Base-by-base conservation (phyloP, 345 rosid genomes). In the Turritis glabra region DNA sequence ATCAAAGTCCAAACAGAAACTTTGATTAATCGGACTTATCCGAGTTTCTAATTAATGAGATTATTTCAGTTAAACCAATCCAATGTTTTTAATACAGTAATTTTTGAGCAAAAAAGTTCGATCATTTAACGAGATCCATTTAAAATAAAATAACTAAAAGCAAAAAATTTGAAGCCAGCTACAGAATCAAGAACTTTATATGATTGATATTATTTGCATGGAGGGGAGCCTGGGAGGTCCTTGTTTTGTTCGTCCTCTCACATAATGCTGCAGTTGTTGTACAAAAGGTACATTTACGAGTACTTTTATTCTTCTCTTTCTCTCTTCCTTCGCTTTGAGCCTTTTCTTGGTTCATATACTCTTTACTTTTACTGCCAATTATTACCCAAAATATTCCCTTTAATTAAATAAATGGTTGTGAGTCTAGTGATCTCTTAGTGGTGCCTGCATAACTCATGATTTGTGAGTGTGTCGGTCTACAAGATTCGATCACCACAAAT, bases 211-310 rank as follows among this genome's bases (percentile, higher is more conserved):
- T 61, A 63, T 76, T 62, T 69, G 52, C 65, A 62, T 54, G 66
- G 30, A 63, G 44, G 58, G 40, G 69, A 74, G n/a, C n/a, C n/a
- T n/a, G n/a, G n/a, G 30, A 75, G 56, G 70, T 62, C 32, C 41
- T 29, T 53, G 47, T 70, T 69, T 18, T 44, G 25, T 44, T 60
- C 69, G 5, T 29, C 46, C 55, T 27, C 50, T 69, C 14, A 32
- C 19, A 43, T 53, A 53, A 60, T 51, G 63, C 69, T 68, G 37
- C 13, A 15, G 40, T 51, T 60, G 33, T 53, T 76, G 75, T 70
- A 69, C 66, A 69, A 69, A 70, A 76, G 70, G 75, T 70, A 76
- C 75, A 76, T 62, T 48, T 63, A 15, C 9, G 58, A 63, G 75
- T 63, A 43, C 71, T 76, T 76, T 69, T 46, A 70, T 76, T 69